Base-by-base conservation (phyloP, 768 basidiomycete genomes). In the Leccinum disarticulatum region DNA sequence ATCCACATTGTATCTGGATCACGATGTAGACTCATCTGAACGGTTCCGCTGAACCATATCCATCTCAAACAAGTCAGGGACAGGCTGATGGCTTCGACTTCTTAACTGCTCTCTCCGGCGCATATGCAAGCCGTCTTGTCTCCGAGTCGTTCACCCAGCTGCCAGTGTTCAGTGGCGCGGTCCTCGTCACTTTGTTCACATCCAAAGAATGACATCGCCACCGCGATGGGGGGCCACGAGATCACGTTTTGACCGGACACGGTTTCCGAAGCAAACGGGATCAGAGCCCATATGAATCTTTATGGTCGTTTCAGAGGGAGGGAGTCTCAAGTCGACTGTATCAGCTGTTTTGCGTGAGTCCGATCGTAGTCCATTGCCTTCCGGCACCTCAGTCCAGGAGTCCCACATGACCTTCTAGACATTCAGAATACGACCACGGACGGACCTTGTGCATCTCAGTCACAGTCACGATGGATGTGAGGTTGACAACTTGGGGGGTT, bases 401-500 rank as follows among this genome's bases (percentile, higher is more conserved):
- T 25, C 25, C 25, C 27, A 27, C 27, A 27, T 4, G 27, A 27
- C 27, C 27, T 4, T 27, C 4, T 3, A 3, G 27, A 27, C 27
- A 27, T 27, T 27, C 3, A 27, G 27, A 27, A 27, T 27, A 27
- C 27, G 27, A 27, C 27, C 4, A 27, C 58, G 49, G 48, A 11
- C 15, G 49, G 48, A 11, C 15, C 55, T 64, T 55, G 46, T 54
- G 60, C 15, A 6, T 27, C 27, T 27, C 27, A 41, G 38, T 41
- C 38, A 6, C 38, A 17, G 14, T 27, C 27, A 27, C 27, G 27
- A 3, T 27, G 27, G 27, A 27, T 3, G 22, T 27, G 27, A 27
- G 27, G 27, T 27, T 27, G 27, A 27, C 27, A 25, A 25, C 25
- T 30, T 9, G 30, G 8, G 28, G 15, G 38, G 41, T 43, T n/a